A percentile compares a stretch with the other conserved stretches of the same genome.
Evolutionary conservation across 2,329 filamentous ascomycete species (phyloP).

Genomic region (Alternaria arborescens): DNA sequence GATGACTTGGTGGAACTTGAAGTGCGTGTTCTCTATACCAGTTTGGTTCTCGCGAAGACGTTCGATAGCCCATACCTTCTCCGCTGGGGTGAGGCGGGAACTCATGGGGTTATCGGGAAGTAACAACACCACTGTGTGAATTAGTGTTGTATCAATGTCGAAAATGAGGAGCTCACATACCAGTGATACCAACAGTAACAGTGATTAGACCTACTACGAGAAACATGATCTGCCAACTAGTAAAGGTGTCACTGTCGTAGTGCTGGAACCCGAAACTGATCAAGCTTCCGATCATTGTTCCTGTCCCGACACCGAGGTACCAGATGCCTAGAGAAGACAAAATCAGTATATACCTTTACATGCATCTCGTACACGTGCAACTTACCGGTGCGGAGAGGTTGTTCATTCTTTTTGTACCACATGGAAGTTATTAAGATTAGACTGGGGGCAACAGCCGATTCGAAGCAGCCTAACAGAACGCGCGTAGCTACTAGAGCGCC

Average conservation of each 20-base stretch:
- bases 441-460: constrained; percentile 57
- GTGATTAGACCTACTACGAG: constrained; percentile 62
- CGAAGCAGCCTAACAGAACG: constrained; percentile 63
- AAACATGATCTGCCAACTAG: constrained; percentile 72
- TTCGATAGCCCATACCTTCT: constrained; percentile 46
- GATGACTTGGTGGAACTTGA: constrained; percentile 56
- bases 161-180: neutral
- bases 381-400: constrained; percentile 61
- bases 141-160: neutral
- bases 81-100: constrained; percentile 25
- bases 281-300: constrained; percentile 66
- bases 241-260: constrained; percentile 57
- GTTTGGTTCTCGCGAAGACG: constrained; percentile 58
- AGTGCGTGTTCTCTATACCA: constrained; percentile 60
- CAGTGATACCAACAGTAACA: constrained; percentile 39
- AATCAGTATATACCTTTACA: neutral
- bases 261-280: constrained; percentile 69
- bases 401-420: constrained; percentile 71
- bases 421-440: constrained; percentile 72
- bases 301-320: constrained; percentile 51
- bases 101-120: constrained; percentile 60
- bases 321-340: constrained; percentile 21
- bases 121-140: constrained; percentile 56
- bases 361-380: neutral
- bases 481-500: constrained; percentile 60